phyloP scores from a whole-genome alignment of 1,284 basidiomycete species.

The Trametes pubescens region DNA sequence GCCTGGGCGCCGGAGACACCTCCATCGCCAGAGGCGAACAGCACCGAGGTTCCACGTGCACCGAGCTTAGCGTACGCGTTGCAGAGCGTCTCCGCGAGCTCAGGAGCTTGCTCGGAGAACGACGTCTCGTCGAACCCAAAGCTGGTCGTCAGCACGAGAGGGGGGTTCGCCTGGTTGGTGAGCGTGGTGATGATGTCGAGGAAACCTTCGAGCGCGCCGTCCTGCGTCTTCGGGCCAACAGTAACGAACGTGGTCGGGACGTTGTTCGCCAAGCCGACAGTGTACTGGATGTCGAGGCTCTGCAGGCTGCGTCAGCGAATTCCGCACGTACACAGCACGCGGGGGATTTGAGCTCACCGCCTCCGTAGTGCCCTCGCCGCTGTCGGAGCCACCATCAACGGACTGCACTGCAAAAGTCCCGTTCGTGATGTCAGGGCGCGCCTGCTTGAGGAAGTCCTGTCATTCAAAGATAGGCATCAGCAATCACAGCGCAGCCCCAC shows the following conservation, averaged over 20 bases:
- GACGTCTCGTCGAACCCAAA: slow-evolving; percentile 65
- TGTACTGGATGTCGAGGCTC: slow-evolving; percentile 72
- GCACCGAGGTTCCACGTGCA: slow-evolving; percentile 61
- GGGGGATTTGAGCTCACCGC: slow-evolving; percentile 26
- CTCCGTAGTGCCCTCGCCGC: slow-evolving; percentile 32
- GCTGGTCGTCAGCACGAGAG: slow-evolving; percentile 44
- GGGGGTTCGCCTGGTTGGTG: slow-evolving; percentile 39
- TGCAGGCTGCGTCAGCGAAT: slow-evolving; percentile 11
- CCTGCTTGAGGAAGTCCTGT: slow-evolving; percentile 58
- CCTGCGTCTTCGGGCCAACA: slow-evolving; percentile 33
- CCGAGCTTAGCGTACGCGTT: slow-evolving; percentile 53
- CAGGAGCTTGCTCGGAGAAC: slow-evolving; percentile 35
- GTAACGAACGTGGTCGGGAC: slow-evolving; percentile 34
- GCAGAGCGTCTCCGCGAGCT: slow-evolving; percentile 54
- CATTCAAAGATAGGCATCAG: neutral
- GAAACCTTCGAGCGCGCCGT: slow-evolving; percentile 38
- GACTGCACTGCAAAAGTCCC: slow-evolving; percentile 32
- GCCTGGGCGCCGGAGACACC: slow-evolving; percentile 69
- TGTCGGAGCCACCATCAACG: slow-evolving; percentile 43
- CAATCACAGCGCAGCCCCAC: neutral
- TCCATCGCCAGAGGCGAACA: slow-evolving; percentile 70
- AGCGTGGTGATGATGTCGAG: slow-evolving; percentile 45
- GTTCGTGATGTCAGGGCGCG: slow-evolving; percentile 56
- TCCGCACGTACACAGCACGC: neutral
- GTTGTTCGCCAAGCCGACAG: slow-evolving; percentile 68